Evolutionary conservation across 139 green algal genomes (phyloP).

Genomic region (Micractinium sp.): DNA sequence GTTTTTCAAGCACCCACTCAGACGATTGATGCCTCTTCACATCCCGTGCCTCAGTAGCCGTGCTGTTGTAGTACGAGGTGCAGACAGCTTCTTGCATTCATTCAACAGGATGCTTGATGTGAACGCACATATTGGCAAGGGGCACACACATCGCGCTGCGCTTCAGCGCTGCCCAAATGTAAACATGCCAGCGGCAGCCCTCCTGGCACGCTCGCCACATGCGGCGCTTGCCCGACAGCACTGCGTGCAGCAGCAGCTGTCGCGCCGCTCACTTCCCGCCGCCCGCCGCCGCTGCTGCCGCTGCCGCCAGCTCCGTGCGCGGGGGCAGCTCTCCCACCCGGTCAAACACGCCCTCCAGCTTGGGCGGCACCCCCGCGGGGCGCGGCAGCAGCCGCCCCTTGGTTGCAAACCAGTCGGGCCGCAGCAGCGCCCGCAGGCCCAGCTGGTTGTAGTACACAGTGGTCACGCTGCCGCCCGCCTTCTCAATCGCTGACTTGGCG

Average conservation of each 20-base stretch:
- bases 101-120: too few relatives aligned
- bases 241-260: not conserved
- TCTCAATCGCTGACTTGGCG: conserved; percentile 70
- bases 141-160: too few relatives aligned
- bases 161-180: too few relatives aligned
- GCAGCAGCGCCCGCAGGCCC: conserved; percentile 80
- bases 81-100: too few relatives aligned
- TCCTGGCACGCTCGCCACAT: too few relatives aligned
- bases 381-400: conserved; percentile 78
- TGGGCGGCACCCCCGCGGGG: conserved; percentile 74
- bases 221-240: not conserved
- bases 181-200: too few relatives aligned
- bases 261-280: not conserved
- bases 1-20: too few relatives aligned
- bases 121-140: too few relatives aligned
- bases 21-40: too few relatives aligned
- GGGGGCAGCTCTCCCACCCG: conserved; percentile 54
- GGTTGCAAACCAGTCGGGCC: conserved; percentile 77
- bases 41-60: too few relatives aligned
- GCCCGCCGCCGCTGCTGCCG: not conserved
- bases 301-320: not conserved
- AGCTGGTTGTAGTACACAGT: conserved; percentile 95
- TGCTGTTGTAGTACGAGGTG: too few relatives aligned
- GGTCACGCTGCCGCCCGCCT: conserved; percentile 79
- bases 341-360: conserved; percentile 69